Conservation (phyloP, 257 asterid genomes). For the Nicotiana obtusifolia region DNA sequence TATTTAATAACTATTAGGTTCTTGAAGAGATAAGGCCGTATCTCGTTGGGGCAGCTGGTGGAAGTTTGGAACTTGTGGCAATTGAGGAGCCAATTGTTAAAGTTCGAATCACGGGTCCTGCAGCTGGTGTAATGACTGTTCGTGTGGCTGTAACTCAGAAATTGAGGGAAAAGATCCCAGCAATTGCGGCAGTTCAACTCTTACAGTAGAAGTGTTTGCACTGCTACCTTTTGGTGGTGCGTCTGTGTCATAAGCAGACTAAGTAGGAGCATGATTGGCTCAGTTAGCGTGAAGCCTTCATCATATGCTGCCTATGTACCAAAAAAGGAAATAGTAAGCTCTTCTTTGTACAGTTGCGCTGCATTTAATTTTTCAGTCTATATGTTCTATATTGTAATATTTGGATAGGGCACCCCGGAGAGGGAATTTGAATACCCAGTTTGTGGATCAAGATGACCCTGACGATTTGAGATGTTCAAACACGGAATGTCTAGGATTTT, state of each 20-base stretch:
- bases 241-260: neutral
- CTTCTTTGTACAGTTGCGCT: slow-evolving; percentile 2
- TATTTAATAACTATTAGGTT: slow-evolving; percentile 40
- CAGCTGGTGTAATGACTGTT: slow-evolving; percentile 92
- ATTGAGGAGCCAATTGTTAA: slow-evolving; percentile 92
- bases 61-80: slow-evolving; percentile 70
- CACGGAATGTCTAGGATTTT: neutral
- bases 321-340: neutral
- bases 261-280: neutral
- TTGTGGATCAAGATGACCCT: neutral
- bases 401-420: neutral
- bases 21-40: slow-evolving; percentile 92
- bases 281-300: neutral
- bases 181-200: slow-evolving; percentile 93
- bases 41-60: slow-evolving; percentile 93
- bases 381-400: neutral
- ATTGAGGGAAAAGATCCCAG: slow-evolving; percentile 82
- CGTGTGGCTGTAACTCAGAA: slow-evolving; percentile 96
- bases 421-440: neutral
- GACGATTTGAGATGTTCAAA: neutral
- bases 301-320: neutral
- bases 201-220: slow-evolving; percentile 38
- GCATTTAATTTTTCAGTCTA: neutral
- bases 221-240: neutral
- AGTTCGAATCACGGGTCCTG: slow-evolving; percentile 88